Evolutionary conservation across 2,329 filamentous ascomycete genomes (phyloP).

Genomic region (Xenosphaeropsis pyriputrescens): DNA sequence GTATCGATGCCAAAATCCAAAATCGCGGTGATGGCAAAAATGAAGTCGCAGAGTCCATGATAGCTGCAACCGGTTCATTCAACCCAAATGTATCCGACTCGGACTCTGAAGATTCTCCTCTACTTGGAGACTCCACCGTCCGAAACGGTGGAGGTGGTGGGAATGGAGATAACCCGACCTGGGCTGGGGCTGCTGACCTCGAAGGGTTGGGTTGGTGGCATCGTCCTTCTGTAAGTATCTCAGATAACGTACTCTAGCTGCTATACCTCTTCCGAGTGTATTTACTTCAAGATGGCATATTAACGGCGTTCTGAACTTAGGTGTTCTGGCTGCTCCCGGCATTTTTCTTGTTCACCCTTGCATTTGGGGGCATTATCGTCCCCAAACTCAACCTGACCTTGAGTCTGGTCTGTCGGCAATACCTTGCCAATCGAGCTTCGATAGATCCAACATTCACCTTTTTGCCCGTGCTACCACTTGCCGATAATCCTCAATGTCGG

Average conservation of each 20-base stretch:
- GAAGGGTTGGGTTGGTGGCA: conserved; percentile 45
- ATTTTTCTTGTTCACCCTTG: conserved; percentile 68
- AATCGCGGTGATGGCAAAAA: not conserved
- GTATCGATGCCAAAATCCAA: conserved; percentile 2
- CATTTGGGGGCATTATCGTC: conserved; percentile 74
- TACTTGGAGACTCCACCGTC: not conserved
- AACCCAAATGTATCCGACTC: not conserved
- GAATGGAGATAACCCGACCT: conserved; percentile 15
- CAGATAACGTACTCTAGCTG: not conserved
- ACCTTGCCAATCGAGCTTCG: conserved; percentile 54
- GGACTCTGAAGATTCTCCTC: not conserved
- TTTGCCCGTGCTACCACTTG: conserved; percentile 50
- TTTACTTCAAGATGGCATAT: not conserved
- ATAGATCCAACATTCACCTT: conserved; percentile 43
- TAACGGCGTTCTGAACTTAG: conserved; percentile 22
- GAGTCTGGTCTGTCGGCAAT: conserved; percentile 68
- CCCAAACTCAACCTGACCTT: conserved; percentile 82
- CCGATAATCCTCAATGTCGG: conserved; percentile 65
- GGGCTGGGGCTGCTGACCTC: conserved; percentile 42
- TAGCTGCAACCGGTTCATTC: not conserved
- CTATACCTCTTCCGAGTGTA: not conserved
- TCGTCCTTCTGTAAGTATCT: conserved; percentile 39
- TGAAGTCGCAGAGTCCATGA: not conserved
- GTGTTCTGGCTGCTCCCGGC: conserved; percentile 74
- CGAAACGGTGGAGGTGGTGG: not conserved